Evolutionary conservation across 495 filamentous ascomycete genomes (phyloP), one percentile per base, ranked within the genome.

Genomic region (Talaromyces adpressus): DNA sequence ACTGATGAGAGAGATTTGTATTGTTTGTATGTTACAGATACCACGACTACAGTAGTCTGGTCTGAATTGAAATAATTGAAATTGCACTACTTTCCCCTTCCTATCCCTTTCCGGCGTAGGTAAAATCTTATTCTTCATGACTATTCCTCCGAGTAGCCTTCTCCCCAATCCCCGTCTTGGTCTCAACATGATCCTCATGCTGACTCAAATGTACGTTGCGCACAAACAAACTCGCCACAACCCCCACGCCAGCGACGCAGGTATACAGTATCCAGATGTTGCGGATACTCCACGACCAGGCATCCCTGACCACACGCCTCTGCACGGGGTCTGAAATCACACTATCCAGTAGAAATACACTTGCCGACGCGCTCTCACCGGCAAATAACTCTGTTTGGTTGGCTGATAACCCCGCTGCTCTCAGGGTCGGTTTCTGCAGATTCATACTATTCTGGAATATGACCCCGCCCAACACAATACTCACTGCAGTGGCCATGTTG

Each of bases 401-500:
- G 0, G 66, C 49, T 0, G 76, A 73, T 22, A 86, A 71, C 2
- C 85, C 85, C 12, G 80, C 77, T 5, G 75, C 75, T 3, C 65
- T 61, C 2, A 88, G 76, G 2, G 52, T 65, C 0, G 72, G 45
- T 4, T 69, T 68, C 49, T 70, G 79, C 36, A 68, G 57, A 20
- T 68, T 60, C 86, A 89, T 88, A 51, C 83, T 76, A 61, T 86
- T 85, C 65, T 84, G 81, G 70, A 95, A 95, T 30, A 96, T 85
- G 2, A 92, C 89, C 14, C 89, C 84, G 16, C 92, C 92, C 25
- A 94, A 82, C 22, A 92, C 90, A 27, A 94, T 84, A 6, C 86
- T 87, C 23, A 89, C 82, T 12, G 88, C 80, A 0, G 86, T 90
- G 1, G 85, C 86, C 6, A 96, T 75, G 66, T 89, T 87, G 4